Conservation (phyloP, 208 protist genomes). For the Histomonas meleagridis region DNA sequence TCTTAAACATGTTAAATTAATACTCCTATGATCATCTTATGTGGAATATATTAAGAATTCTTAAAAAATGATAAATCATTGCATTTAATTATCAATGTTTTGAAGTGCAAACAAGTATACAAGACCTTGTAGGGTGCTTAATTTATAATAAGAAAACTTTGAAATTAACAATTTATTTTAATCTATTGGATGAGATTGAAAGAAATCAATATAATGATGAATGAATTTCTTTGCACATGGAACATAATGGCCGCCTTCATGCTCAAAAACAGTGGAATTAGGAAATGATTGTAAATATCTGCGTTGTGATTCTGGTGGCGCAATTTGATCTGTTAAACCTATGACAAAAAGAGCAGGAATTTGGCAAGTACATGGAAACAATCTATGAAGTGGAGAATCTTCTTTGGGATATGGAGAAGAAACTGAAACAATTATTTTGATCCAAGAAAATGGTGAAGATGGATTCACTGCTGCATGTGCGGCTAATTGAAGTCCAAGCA, state of each 20-base stretch:
- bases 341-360: constrained; percentile 17
- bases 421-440: background rate
- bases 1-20: no score
- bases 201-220: background rate
- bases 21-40: no score
- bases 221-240: background rate
- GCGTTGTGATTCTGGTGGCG: background rate
- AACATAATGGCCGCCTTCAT: background rate
- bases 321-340: background rate
- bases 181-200: no score
- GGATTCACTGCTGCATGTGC: background rate
- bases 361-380: background rate
- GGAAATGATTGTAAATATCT: background rate
- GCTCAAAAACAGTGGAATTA: background rate
- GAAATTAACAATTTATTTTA: no score
- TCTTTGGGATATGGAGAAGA: background rate
- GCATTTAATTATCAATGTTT: no score
- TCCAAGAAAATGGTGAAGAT: constrained; percentile 4
- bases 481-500: constrained; percentile 1
- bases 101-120: no score
- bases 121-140: no score
- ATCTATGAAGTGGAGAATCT: background rate
- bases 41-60: no score
- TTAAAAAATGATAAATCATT: no score
- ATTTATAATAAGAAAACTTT: no score